phyloP scores from a whole-genome alignment of 2,329 filamentous ascomycete species.

The Xylaria multiplex region DNA sequence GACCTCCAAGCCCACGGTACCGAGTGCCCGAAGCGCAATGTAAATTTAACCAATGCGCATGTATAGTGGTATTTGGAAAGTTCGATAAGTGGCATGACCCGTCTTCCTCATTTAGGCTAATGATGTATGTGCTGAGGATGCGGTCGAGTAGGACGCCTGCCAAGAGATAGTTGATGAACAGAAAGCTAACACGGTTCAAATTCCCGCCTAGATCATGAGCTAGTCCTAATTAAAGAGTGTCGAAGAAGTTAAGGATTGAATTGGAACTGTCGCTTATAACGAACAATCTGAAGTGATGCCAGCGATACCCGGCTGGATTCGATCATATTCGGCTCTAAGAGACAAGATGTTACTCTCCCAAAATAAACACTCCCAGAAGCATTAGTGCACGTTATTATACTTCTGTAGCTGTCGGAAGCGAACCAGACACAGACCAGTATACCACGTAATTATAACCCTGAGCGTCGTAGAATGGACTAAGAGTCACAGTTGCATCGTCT shows the following conservation, averaged over 20 bases:
- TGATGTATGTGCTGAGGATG: constrained; percentile 15
- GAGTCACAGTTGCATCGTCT: constrained; percentile 44
- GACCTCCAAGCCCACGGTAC: constrained; percentile 15
- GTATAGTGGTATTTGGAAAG: constrained; percentile 5
- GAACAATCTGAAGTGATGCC: background rate
- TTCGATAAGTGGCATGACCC: background rate
- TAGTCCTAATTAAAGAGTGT: background rate
- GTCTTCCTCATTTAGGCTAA: constrained; percentile 31
- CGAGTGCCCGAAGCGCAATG: constrained; percentile 6
- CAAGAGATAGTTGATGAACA: constrained; percentile 10
- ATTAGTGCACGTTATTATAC: constrained; percentile 6
- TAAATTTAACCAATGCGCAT: constrained; percentile 7
- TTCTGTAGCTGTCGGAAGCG: constrained; percentile 27
- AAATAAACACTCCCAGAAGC: background rate
- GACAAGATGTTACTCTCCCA: background rate
- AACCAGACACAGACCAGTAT: constrained; percentile 51
- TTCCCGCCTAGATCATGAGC: background rate
- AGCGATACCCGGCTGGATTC: background rate
- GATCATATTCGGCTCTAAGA: background rate
- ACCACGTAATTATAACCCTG: constrained; percentile 56
- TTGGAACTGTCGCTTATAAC: background rate
- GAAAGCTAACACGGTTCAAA: background rate
- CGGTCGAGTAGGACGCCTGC: constrained; percentile 11
- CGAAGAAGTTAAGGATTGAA: background rate
- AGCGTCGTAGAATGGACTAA: constrained; percentile 55